A percentile compares a stretch with the other conserved stretches of the same genome.
phyloP scores from a whole-genome alignment of 176 grass and related monocot genomes.

The Chrysopogon serrulatus region DNA sequence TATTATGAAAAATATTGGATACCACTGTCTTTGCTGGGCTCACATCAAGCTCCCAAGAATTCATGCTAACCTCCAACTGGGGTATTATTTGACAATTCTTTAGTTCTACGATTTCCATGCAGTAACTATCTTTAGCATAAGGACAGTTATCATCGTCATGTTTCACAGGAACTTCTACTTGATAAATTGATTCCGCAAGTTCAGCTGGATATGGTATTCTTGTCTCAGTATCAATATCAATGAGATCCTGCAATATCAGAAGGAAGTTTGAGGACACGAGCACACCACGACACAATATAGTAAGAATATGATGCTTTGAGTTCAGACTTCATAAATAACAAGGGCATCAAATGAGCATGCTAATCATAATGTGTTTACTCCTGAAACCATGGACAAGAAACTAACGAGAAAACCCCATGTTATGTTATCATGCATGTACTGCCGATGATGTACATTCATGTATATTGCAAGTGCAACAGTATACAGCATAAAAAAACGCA shows the following conservation, averaged over 20 bases:
- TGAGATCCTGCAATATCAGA: constrained; percentile 54
- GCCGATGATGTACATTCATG: background rate
- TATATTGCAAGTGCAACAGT: background rate
- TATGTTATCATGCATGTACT: constrained; percentile 1
- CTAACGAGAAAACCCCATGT: background rate
- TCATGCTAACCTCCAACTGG: constrained; percentile 57
- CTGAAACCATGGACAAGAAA: constrained; percentile 1
- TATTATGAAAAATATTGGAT: constrained; percentile 52
- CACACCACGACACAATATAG: background rate
- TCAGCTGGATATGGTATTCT: constrained; percentile 55
- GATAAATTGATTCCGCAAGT: constrained; percentile 56
- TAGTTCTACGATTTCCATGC: constrained; percentile 13
- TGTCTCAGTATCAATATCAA: constrained; percentile 57
- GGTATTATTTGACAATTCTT: constrained; percentile 49
- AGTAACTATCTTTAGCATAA: constrained; percentile 35
- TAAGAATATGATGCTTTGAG: constrained; percentile 11
- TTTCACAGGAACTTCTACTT: constrained; percentile 46
- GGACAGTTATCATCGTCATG: constrained; percentile 22
- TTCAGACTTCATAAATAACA: constrained; percentile 18
- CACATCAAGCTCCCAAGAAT: constrained; percentile 59
- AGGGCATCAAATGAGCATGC: background rate
- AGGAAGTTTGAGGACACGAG: constrained; percentile 7
- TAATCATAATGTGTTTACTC: background rate
- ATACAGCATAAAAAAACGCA: background rate
- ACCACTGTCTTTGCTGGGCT: constrained; percentile 31